Conservation (phyloP, 495 filamentous ascomycete species). For the Aspergillus kassunensis region DNA sequence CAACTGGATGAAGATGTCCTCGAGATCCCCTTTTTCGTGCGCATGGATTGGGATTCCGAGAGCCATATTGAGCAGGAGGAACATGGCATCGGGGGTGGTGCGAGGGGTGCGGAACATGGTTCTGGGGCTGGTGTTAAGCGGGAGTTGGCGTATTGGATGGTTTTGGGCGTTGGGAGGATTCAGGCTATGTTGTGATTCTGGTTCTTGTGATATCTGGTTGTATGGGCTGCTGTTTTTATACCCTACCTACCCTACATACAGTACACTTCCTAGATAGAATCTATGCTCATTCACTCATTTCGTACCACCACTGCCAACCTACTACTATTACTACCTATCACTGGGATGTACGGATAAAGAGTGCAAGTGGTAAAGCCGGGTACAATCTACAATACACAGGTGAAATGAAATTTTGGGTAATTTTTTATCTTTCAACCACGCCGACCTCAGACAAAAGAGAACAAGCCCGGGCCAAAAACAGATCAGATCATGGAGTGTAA, state of each 20-base stretch:
- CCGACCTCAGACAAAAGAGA: slow-evolving; percentile 20
- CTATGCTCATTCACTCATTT: no score
- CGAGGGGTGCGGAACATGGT: slow-evolving; percentile 48
- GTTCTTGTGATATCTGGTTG: not conserved
- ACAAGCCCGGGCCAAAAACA: slow-evolving; percentile 17
- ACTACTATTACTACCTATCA: no score
- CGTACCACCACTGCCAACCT: no score
- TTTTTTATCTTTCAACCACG: slow-evolving; percentile 19
- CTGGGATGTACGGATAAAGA: no score
- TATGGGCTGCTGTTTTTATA: not conserved
- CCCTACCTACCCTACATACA: not conserved
- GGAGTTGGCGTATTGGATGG: slow-evolving; percentile 94
- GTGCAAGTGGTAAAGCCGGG: no score
- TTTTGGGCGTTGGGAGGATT: slow-evolving; percentile 82
- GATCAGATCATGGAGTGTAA: slow-evolving; percentile 22
- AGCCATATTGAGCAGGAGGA: slow-evolving; percentile 62
- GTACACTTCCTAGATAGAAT: no score
- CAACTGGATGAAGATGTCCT: slow-evolving; percentile 82
- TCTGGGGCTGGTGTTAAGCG: slow-evolving; percentile 45
- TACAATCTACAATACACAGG: not conserved
- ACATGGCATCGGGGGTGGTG: slow-evolving; percentile 31
- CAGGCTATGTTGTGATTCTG: no score
- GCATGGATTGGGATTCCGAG: slow-evolving; percentile 88
- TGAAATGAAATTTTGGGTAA: not conserved
- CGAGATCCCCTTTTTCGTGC: slow-evolving; percentile 91